Percentiles rank a stretch among this genome's conserved stretches.
phyloP scores from a whole-genome alignment of 2,329 filamentous ascomycete genomes.

The Neonectria hederae region DNA sequence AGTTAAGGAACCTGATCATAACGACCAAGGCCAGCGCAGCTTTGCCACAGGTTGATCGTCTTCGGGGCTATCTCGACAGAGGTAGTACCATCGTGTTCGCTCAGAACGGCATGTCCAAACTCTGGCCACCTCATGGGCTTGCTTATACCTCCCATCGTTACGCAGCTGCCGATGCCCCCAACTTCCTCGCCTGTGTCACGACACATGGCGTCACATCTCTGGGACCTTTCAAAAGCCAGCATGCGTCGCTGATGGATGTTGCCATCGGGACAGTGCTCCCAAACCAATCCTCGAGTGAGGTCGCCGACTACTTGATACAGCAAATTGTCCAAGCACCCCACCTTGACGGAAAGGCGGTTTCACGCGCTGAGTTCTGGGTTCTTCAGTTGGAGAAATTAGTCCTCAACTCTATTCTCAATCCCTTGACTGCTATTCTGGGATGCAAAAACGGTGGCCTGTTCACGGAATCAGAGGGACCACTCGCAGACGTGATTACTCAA shows the following conservation, averaged over 20 bases:
- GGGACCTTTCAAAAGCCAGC: conserved; percentile 61
- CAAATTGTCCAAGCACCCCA: conserved; percentile 54
- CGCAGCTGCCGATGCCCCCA: conserved; percentile 57
- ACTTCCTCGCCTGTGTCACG: conserved; percentile 75
- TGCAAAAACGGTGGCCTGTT: conserved; percentile 83
- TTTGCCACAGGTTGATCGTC: conserved; percentile 64
- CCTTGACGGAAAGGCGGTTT: conserved; percentile 53
- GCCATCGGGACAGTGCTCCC: conserved; percentile 57
- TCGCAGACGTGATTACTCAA: conserved; percentile 70
- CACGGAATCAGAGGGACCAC: conserved; percentile 58
- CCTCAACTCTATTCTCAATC: conserved; percentile 83
- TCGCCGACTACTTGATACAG: conserved; percentile 51
- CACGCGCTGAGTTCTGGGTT: conserved; percentile 58
- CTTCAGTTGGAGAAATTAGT: conserved; percentile 88
- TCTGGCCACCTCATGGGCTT: conserved; percentile 63
- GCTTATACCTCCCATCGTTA: conserved; percentile 56
- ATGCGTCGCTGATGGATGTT: conserved; percentile 61
- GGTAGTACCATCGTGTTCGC: conserved; percentile 81
- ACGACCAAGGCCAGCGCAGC: conserved; percentile 79
- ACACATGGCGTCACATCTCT: conserved; percentile 65
- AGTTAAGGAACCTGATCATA: conserved; percentile 79
- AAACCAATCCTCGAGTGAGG: conserved; percentile 30
- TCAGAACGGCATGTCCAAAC: conserved; percentile 86
- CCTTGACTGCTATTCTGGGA: conserved; percentile 81
- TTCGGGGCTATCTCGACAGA: conserved; percentile 69